A percentile compares a stretch with the other conserved stretches of the same genome.
Evolutionary conservation across 805 yeast genomes (phyloP).

Genomic region (Barnettozyma sp.): DNA sequence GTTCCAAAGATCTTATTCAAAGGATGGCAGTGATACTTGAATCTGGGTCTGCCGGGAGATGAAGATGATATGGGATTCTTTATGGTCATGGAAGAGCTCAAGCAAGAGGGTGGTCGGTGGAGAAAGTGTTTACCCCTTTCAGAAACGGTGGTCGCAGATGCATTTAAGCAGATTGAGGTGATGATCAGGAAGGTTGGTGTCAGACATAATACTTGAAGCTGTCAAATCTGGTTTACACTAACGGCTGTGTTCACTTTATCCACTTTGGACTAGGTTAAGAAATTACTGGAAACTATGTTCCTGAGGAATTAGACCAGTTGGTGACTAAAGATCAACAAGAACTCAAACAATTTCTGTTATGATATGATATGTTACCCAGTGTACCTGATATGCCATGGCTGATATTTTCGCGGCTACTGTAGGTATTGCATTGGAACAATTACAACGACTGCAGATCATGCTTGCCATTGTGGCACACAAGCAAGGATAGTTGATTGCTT

Average conservation of each 20-base stretch:
- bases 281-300: too few relatives aligned
- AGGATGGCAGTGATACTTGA: background rate
- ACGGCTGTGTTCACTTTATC: slow-evolving; percentile 1
- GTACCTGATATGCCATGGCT: too few relatives aligned
- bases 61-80: slow-evolving; percentile 2
- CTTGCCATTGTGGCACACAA: too few relatives aligned
- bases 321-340: too few relatives aligned
- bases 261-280: slow-evolving; percentile 1
- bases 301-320: too few relatives aligned
- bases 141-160: slow-evolving; percentile 2
- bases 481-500: too few relatives aligned
- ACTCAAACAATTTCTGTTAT: too few relatives aligned
- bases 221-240: background rate
- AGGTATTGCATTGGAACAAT: too few relatives aligned
- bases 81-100: slow-evolving; percentile 1
- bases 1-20: background rate
- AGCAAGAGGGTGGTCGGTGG: slow-evolving; percentile 1
- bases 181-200: background rate
- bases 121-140: background rate
- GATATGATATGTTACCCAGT: too few relatives aligned
- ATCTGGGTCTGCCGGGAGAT: slow-evolving; percentile 1
- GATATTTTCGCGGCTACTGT: too few relatives aligned
- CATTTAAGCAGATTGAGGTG: background rate
- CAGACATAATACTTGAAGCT: slow-evolving; percentile 1
- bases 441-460: too few relatives aligned